Percentiles rank a stretch among this genome's conserved stretches.
phyloP scores from a whole-genome alignment of 2,329 filamentous ascomycete species.

The Botrytis fabae region DNA sequence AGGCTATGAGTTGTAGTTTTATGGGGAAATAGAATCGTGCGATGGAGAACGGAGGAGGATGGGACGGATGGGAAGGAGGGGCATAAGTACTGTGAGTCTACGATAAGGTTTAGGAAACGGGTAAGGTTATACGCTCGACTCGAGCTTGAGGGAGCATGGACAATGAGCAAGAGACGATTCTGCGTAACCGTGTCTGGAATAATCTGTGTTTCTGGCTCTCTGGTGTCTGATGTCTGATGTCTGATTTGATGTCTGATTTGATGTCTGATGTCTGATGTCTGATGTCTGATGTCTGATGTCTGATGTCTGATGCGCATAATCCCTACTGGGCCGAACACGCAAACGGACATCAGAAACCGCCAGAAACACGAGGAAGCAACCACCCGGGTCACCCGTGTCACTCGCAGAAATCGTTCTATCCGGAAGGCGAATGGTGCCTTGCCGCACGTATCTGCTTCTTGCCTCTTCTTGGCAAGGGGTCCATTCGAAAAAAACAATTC shows the following conservation, averaged over 20 bases:
- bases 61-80: background rate
- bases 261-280: no score
- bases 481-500: background rate
- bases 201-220: background rate
- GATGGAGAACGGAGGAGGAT: background rate
- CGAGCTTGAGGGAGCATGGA: background rate
- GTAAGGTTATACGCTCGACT: background rate
- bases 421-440: background rate
- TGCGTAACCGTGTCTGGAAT: background rate
- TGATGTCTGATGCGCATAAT: no score
- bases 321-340: background rate
- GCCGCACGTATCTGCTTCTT: background rate
- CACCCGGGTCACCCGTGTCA: background rate
- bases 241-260: no score
- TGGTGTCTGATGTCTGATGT: background rate
- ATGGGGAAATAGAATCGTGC: background rate
- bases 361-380: background rate
- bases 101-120: background rate
- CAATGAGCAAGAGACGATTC: background rate
- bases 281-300: no score
- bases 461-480: constrained; percentile 3
- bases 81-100: background rate
- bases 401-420: background rate
- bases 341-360: background rate
- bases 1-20: background rate